Evolutionary conservation across 345 rosid species (phyloP), one percentile per base, ranked within the genome.

Genomic region (Eucalyptus polyanthemos): DNA sequence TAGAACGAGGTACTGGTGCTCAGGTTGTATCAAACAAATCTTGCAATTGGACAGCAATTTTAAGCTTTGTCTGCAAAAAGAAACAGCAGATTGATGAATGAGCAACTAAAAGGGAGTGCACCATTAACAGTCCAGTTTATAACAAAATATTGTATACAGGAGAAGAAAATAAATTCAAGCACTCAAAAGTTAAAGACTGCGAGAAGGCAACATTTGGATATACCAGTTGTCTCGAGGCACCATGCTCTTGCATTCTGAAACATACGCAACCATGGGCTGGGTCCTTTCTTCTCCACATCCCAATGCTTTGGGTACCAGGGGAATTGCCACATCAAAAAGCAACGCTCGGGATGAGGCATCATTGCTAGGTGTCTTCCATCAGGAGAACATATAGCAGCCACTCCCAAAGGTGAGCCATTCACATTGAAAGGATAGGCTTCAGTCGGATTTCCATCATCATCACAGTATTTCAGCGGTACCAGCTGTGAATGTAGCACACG

Each of bases 321-420:
- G 89, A 88, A 97, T 87, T 97, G 99, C 99, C 99, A 97, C 99
- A 97, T 97, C 94, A 97, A 91, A 94, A 97, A 97, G 93, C 98
- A 97, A 40, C 99, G 97, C 89, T 97, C 99, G 10, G 99, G 99
- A 89, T 97, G 99, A 91, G 99, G 99, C 99, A 97, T 97, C 99
- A 97, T 95, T 7, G 98, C 99, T 11, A 97, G 94, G 93, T 97
- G 99, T 91, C 99, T 94, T 27, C 99, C 98, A 89, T 97, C 97
- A 14, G 99, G 98, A 3, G 99, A 97, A 90, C 99, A 97, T 80
- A 97, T 91, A 10, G 99, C 99, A 0, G 98, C 99, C 50, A 97
- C 93, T 83, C 99, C 99, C n/a, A 96, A 90, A 21, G 99, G 98
- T 90, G 99, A 97, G n/a, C 99, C 99, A 83, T 97, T 97, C 89